Evolutionary conservation across 345 rosid genomes (phyloP).

Genomic region (Corymbia maculata): DNA sequence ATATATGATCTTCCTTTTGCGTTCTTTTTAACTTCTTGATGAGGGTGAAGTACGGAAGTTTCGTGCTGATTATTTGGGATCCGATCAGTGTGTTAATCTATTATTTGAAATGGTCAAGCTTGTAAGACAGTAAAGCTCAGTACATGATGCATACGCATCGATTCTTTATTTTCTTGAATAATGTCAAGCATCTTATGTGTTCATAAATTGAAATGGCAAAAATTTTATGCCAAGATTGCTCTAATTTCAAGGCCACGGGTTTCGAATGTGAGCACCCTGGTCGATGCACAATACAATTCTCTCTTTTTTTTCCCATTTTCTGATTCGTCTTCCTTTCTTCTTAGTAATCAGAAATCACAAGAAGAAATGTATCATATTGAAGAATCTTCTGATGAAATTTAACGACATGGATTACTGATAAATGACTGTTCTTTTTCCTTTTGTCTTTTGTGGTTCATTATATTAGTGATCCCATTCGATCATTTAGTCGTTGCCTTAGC

Average conservation of each 20-base stretch:
- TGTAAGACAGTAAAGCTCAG: neutral
- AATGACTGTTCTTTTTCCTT: neutral
- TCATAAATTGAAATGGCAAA: neutral
- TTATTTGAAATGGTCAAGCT: neutral
- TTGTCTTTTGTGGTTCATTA: neutral
- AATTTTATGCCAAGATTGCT: neutral
- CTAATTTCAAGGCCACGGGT: neutral
- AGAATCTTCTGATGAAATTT: neutral
- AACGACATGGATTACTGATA: neutral
- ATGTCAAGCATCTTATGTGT: neutral
- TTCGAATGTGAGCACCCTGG: neutral
- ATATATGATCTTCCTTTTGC: neutral
- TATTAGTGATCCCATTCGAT: neutral
- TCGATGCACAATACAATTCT: neutral
- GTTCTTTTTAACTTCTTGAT: neutral
- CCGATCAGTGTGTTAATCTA: neutral
- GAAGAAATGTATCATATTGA: neutral
- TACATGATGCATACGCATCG: neutral
- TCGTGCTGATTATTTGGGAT: neutral
- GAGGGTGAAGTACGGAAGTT: neutral
- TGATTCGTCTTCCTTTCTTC: neutral
- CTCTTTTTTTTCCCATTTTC: neutral
- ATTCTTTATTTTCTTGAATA: neutral
- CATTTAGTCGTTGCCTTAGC: neutral
- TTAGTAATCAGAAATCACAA: neutral